These are phyloP conservation scores for Hamamelis virginiana DNA, from an alignment of 164 flowering plant species.

Conservation along the genomic window DNA sequence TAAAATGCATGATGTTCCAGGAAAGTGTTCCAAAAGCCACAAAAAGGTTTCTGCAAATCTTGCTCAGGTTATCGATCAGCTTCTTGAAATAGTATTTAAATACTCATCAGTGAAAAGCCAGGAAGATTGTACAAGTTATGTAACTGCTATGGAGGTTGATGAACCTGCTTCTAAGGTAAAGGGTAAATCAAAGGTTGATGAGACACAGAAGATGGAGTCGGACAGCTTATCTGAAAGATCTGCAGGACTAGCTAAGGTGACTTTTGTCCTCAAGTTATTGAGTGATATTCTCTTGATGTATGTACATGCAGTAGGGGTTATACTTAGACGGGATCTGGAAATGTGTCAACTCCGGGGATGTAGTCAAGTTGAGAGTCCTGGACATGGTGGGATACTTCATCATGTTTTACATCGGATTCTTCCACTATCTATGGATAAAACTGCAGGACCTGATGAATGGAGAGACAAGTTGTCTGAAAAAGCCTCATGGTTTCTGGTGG, in stretches of 20 bases:
- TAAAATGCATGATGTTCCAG: constrained; percentile 62
- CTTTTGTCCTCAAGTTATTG: constrained; percentile 84
- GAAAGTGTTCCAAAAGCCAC: constrained; percentile 68
- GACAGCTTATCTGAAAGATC: constrained; percentile 58
- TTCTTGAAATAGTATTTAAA: constrained; percentile 69
- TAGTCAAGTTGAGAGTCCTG: constrained; percentile 44
- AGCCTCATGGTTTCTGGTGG: constrained; percentile 86
- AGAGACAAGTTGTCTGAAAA: constrained; percentile 83
- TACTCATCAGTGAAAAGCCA: constrained; percentile 38
- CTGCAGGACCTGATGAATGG: constrained; percentile 74
- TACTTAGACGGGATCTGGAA: constrained; percentile 74
- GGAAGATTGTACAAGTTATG: constrained; percentile 33
- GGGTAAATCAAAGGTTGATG: constrained; percentile 86
- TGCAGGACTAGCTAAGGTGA: constrained; percentile 73
- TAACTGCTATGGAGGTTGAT: constrained; percentile 75
- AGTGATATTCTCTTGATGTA: constrained; percentile 90
- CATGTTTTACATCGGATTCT: constrained; percentile 75
- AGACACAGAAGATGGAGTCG: constrained; percentile 38
- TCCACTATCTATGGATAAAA: constrained; percentile 59
- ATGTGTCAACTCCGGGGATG: constrained; percentile 52
- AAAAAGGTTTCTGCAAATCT: constrained; percentile 77
- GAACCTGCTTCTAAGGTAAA: constrained; percentile 61
- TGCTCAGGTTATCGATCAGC: constrained; percentile 79
- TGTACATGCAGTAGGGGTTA: constrained; percentile 71
- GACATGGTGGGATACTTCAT: constrained; percentile 65